phyloP scores from a whole-genome alignment of 2,329 filamentous ascomycete species.

The Colletotrichum brevisporum region DNA sequence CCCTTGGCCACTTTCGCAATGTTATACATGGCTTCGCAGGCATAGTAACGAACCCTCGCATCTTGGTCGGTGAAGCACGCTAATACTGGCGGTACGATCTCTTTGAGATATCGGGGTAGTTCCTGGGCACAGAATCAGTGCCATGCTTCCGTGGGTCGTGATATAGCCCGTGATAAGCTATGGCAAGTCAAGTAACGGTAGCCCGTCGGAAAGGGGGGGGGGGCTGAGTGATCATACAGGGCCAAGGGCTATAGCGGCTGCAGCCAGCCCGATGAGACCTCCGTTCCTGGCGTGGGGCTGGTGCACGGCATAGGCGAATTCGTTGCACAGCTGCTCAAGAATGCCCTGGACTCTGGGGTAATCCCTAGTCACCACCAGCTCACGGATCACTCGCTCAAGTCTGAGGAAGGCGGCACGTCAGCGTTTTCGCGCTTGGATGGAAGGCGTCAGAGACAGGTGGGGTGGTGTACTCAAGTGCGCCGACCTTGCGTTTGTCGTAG shows the following conservation, averaged over 20 bases:
- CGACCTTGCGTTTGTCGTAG: slow-evolving; percentile 97
- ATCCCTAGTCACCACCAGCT: slow-evolving; percentile 82
- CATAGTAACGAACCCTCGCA: slow-evolving; percentile 96
- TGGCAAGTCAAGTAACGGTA: background rate
- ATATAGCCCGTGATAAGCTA: no score
- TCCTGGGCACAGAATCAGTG: slow-evolving; percentile 68
- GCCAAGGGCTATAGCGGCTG: slow-evolving; percentile 94
- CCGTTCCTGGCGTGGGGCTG: slow-evolving; percentile 97
- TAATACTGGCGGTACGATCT: slow-evolving; percentile 95
- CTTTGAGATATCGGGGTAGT: slow-evolving; percentile 89
- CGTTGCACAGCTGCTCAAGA: slow-evolving; percentile 95
- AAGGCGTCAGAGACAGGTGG: slow-evolving; percentile 14
- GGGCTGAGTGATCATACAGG: slow-evolving; percentile 71
- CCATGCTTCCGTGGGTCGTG: no score
- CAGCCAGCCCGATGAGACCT: slow-evolving; percentile 93
- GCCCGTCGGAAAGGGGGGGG: background rate
- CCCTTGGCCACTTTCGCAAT: slow-evolving; percentile 99
- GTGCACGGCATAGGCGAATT: slow-evolving; percentile 97
- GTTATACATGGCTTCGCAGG: slow-evolving; percentile 99
- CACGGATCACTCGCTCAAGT: slow-evolving; percentile 91
- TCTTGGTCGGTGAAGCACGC: slow-evolving; percentile 99
- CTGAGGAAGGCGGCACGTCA: slow-evolving; percentile 59
- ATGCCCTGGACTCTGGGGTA: slow-evolving; percentile 86
- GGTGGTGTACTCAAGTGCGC: slow-evolving; percentile 87
- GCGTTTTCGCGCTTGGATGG: background rate